Percentiles rank a stretch among this genome's conserved stretches.
phyloP scores from a whole-genome alignment of 495 filamentous ascomycete genomes.

The Trichocladium antarcticum region DNA sequence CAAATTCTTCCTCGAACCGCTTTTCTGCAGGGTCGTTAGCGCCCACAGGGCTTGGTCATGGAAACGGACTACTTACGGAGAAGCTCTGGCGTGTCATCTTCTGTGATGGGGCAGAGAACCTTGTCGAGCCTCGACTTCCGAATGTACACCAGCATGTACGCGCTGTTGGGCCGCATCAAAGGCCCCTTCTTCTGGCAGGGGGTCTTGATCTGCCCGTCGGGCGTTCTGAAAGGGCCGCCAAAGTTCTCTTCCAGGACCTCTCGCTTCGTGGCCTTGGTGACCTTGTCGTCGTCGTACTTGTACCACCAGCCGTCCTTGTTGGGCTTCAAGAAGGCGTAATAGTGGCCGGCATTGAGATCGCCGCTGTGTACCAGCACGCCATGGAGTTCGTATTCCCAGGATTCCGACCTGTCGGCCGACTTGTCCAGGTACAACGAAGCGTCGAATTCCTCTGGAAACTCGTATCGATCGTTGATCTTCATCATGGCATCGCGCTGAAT shows the following conservation, averaged over 20 bases:
- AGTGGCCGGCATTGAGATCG: slow-evolving; percentile 95
- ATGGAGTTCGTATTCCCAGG: slow-evolving; percentile 85
- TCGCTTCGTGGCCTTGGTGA: slow-evolving; percentile 80
- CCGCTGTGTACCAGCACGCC: slow-evolving; percentile 95
- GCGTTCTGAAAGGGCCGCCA: slow-evolving; percentile 71
- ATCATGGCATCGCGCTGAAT: slow-evolving; percentile 92
- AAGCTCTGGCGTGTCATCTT: slow-evolving; percentile 70
- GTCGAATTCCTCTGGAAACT: slow-evolving; percentile 91
- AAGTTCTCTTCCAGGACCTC: slow-evolving; percentile 96
- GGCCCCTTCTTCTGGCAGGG: slow-evolving; percentile 35
- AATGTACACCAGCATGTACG: slow-evolving; percentile 98
- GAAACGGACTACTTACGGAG: slow-evolving; percentile 46
- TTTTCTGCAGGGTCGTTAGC: slow-evolving; percentile 42
- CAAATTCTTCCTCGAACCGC: slow-evolving; percentile 71
- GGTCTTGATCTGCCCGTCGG: slow-evolving; percentile 30
- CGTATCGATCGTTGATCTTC: slow-evolving; percentile 97
- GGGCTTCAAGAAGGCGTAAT: slow-evolving; percentile 95
- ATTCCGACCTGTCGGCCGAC: slow-evolving; percentile 75
- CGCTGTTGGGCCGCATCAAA: slow-evolving; percentile 50
- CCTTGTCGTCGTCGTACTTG: slow-evolving; percentile 93
- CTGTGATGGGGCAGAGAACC: slow-evolving; percentile 61
- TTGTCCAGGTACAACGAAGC: slow-evolving; percentile 77
- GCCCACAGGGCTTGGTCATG: not conserved
- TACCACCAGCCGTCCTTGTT: slow-evolving; percentile 88
- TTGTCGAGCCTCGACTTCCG: slow-evolving; percentile 72